These are phyloP conservation scores for Thalassiosira profunda DNA, from an alignment of 108 stramenopile genomes.

Conservation along the genomic window DNA sequence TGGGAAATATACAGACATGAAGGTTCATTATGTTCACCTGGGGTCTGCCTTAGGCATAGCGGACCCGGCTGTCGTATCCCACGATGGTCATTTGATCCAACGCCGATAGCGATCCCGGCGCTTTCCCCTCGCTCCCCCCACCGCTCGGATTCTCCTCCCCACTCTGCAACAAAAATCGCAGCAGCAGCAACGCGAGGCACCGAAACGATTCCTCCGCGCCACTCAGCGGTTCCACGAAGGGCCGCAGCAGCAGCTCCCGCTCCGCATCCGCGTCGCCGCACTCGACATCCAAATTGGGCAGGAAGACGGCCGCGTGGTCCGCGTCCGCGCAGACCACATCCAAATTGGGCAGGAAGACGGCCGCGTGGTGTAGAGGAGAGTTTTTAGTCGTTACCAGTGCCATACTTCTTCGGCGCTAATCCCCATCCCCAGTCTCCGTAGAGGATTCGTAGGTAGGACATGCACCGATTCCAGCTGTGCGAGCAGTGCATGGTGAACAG, in stretches of 20 bases:
- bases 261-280: neutral
- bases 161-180: conserved; percentile 60
- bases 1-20: too few species aligned
- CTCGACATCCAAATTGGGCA: conserved; percentile 6
- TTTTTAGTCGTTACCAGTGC: too few species aligned
- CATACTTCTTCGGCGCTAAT: too few species aligned
- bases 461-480: too few species aligned
- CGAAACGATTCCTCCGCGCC: conserved; percentile 62
- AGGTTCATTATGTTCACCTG: too few species aligned
- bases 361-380: neutral
- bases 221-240: conserved; percentile 74
- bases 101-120: neutral
- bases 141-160: neutral
- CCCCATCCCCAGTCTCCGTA: too few species aligned
- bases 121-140: neutral
- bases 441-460: too few species aligned
- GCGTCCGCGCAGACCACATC: neutral
- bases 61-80: conserved; percentile 31
- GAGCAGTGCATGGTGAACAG: too few species aligned
- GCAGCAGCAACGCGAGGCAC: conserved; percentile 63
- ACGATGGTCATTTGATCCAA: neutral
- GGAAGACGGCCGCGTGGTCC: neutral
- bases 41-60: too few species aligned
- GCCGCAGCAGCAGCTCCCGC: conserved; percentile 34
- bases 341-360: neutral